These are phyloP conservation scores for Guyanaporus albipodus DNA, from an alignment of 768 basidiomycete species.

Conservation along the genomic window DNA sequence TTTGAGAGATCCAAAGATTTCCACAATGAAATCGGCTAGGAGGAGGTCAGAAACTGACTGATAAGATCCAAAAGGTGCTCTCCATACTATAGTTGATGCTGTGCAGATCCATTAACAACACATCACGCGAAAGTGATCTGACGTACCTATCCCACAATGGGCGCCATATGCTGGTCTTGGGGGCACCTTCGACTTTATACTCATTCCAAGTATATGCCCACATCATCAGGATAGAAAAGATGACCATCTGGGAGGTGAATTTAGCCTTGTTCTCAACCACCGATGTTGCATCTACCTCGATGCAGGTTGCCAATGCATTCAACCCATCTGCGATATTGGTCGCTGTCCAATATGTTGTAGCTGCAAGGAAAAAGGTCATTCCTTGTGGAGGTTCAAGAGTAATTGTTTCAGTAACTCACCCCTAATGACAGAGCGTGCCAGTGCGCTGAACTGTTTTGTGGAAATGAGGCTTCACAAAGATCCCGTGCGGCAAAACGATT, in stretches of 20 bases:
- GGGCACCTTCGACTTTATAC: slow-evolving; percentile 47
- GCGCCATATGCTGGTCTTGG: slow-evolving; percentile 57
- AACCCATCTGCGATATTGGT: slow-evolving; percentile 84
- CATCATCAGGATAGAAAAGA: slow-evolving; percentile 73
- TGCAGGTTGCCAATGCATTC: slow-evolving; percentile 74
- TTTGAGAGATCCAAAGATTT: slow-evolving; percentile 59
- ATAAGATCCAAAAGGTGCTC: neutral
- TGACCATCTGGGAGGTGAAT: slow-evolving; percentile 59
- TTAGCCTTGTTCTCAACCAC: slow-evolving; percentile 4
- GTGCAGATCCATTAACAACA: slow-evolving; percentile 4
- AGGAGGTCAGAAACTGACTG: slow-evolving; percentile 7
- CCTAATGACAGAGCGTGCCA: slow-evolving; percentile 69
- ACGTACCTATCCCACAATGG: slow-evolving; percentile 64
- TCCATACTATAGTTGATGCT: slow-evolving; percentile 47
- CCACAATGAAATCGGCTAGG: slow-evolving; percentile 60
- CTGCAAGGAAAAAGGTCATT: slow-evolving; percentile 28
- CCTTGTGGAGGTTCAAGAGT: neutral
- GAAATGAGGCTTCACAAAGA: neutral
- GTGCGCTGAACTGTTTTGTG: slow-evolving; percentile 50
- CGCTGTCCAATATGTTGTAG: slow-evolving; percentile 76
- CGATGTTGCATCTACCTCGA: slow-evolving; percentile 55
- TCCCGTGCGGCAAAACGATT: neutral
- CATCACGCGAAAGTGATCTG: neutral
- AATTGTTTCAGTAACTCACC: slow-evolving; percentile 32
- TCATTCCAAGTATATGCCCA: slow-evolving; percentile 79